Conservation (phyloP, 108 stramenopile genomes). For the Discostella pseudostelligera region DNA sequence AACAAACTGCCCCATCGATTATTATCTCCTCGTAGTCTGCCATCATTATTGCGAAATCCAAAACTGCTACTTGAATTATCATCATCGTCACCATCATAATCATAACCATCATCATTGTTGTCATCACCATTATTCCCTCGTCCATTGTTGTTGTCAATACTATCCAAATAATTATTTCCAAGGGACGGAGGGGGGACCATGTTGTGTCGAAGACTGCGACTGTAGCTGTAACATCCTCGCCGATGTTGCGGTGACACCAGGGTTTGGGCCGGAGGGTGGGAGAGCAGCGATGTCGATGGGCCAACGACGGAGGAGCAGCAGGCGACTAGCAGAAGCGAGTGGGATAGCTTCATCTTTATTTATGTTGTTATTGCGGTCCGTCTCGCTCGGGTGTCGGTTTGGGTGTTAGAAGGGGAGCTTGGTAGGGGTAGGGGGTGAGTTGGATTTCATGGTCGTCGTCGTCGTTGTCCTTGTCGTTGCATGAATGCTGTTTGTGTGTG, state of each 20-base stretch:
- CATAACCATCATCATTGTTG: background rate
- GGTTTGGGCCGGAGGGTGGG: background rate
- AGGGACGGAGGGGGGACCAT: constrained; percentile 5
- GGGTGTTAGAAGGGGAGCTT: no score
- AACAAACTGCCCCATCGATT: background rate
- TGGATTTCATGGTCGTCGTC: background rate
- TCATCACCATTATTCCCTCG: background rate
- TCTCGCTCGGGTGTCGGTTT: no score
- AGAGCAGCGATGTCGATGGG: background rate
- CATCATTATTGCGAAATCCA: constrained; percentile 4
- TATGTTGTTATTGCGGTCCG: no score
- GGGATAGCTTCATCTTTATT: no score
- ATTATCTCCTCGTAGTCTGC: background rate
- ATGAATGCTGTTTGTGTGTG: no score
- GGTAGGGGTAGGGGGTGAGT: background rate
- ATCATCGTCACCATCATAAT: background rate
- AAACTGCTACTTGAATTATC: background rate
- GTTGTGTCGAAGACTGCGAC: no score
- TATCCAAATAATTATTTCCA: constrained; percentile 21
- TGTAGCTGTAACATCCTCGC: background rate
- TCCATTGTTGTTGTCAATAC: constrained; percentile 12
- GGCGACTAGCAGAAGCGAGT: no score
- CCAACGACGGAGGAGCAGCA: no score
- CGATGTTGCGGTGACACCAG: background rate
- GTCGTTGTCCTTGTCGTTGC: background rate